These are phyloP conservation scores for Ophiostoma sp. DNA, from an alignment of 2,329 filamentous ascomycete species.

Conservation along the genomic window DNA sequence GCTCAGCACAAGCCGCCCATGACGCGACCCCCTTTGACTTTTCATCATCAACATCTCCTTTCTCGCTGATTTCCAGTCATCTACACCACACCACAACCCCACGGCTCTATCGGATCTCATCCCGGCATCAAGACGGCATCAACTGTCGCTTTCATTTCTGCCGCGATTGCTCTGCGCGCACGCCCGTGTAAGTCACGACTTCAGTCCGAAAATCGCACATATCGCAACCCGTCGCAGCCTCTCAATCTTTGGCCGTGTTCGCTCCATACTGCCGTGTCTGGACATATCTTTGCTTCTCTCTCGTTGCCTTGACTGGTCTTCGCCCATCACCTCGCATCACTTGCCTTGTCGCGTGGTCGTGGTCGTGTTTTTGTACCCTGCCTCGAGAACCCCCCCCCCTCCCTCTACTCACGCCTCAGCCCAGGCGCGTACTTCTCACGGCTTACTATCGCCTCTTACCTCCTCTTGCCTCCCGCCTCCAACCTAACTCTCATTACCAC, in stretches of 20 bases:
- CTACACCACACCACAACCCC: not conserved
- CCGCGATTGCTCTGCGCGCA: conserved; percentile 18
- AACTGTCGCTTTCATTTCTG: conserved; percentile 7
- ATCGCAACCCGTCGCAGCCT: not conserved
- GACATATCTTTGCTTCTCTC: not conserved
- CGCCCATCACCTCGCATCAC: not conserved
- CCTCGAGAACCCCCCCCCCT: not conserved
- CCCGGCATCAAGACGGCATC: not conserved
- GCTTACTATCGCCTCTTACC: not conserved
- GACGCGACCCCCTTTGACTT: conserved; percentile 17
- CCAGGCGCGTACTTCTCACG: conserved; percentile 4
- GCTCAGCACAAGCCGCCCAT: conserved; percentile 20
- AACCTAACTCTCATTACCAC: not conserved
- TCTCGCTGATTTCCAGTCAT: conserved; percentile 7
- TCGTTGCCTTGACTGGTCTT: not conserved
- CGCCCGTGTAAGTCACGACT: conserved; percentile 22
- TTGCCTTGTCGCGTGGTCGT: not conserved
- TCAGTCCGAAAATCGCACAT: conserved; percentile 6
- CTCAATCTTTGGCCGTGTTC: not conserved
- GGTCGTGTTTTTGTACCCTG: not conserved
- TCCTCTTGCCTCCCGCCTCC: not conserved
- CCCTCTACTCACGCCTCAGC: not conserved
- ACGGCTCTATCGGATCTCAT: not conserved
- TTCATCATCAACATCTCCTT: not conserved
- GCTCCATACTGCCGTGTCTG: not conserved